Evolutionary conservation across 306 rosid genomes (phyloP), one percentile per base, ranked within the genome.

Genomic region (Trifolium fragiferum): DNA sequence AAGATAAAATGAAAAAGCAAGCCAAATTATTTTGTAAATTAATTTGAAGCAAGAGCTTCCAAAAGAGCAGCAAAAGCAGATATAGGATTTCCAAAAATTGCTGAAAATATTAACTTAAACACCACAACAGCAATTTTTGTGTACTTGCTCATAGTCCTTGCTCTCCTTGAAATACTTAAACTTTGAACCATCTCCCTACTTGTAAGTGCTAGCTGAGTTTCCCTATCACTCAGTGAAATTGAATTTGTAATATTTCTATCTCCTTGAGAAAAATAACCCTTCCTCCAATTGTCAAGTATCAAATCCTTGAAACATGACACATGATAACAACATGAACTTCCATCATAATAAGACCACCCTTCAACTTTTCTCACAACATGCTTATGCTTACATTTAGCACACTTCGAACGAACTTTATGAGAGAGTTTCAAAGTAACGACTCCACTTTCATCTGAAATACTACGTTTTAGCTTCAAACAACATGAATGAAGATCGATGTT

Each of bases 61-160:
- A 84, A 67, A 55, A 63, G 77, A 65, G 80, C 10, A 63, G 44
- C 72, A 47, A 80, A 40, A 20, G 63, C 72, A n/a, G 74, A 10
- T 30, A 72, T 3, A 65, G 87, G 87, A 35, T 80, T 69, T 11
- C 87, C 89, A 74, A 83, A 86, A 62, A 83, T 68, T 16, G 83
- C 75, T n/a, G 89, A 83, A 78, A 86, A 44, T 58, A 83, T 66
- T 10, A 83, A 27, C 81, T 54, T 66, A 40, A 83, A 77, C 2
- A 80, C 80, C 70, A 83, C 3, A 2, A 66, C 70, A 1, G 53
- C 81, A 4, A 58, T 77, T 68, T 47, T 32, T 32, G 40, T 35
- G 9, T 35, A 35, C 40, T 35, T 35, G 40, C 10, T 35, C 10
- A 33, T 33, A 33, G 40, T 59, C 49, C 75, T 32, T 38, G 16